Evolutionary conservation across 768 basidiomycete species (phyloP), one percentile per base, ranked within the genome.

Genomic region (Naganishia onofrii): DNA sequence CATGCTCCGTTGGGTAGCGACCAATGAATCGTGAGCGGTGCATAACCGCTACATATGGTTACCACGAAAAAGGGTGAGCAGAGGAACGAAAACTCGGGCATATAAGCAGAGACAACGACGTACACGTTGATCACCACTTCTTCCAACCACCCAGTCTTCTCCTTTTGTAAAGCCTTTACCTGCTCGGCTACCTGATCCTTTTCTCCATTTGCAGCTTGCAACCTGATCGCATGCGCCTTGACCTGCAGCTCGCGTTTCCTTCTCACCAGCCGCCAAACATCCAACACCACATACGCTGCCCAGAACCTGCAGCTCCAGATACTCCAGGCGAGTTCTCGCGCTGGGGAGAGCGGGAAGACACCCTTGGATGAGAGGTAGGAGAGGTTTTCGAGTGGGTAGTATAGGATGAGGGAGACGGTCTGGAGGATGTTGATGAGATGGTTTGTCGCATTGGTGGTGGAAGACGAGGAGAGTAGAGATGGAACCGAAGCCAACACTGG

Each of bases 241-340:
- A 55, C 23, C 26, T 38, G 36, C 23, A 68, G 19, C 29, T 44
- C 53, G 36, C 28, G 29, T 4, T 38, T 52, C 51, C 31, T 31
- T 51, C 65, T 66, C 21, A 19, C 65, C 53, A 66, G 42, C 53
- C 65, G 28, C 65, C 65, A 66, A 0, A 70, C 57, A 38, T 70
- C 69, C 48, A 72, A 29, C 13, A 28, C 51, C 2, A 72, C 71
- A 32, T 69, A 72, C 23, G 28, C 52, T 26, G 63, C 77, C 79
- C 79, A 80, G 72, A 77, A 78, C n/a, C 79, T 26, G 9, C 78
- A 77, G 55, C 77, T 77, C 78, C 78, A 80, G 9, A 78, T 68
- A 42, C 67, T 63, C 34, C 75, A 72, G n/a, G 38, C 55, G 12
- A 63, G 70, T 32, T 67, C 73, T 9, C 65, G 38, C 21, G 46